A percentile compares a stretch with the other conserved stretches of the same genome.
These are phyloP conservation scores for Cadophora sp. DNA, from an alignment of 2,329 filamentous ascomycete genomes.

Conservation along the genomic window DNA sequence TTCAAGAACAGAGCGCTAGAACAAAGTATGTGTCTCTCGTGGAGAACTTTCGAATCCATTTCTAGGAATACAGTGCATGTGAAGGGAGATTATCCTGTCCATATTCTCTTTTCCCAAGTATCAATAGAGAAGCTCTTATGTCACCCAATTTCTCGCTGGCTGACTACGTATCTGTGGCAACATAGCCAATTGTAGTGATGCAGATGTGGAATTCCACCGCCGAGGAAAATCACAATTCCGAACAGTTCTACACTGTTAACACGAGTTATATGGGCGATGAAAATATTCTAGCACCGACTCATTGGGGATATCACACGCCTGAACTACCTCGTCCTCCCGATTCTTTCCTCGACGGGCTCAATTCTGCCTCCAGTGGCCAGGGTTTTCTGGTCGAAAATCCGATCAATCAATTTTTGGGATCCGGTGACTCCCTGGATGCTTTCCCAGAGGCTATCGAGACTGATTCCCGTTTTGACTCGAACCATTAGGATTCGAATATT, in stretches of 20 bases:
- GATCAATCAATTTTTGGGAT: background rate
- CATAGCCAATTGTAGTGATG: slow-evolving; percentile 3
- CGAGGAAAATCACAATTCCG: background rate
- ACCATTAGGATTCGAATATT: slow-evolving; percentile 10
- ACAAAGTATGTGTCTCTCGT: slow-evolving; percentile 5
- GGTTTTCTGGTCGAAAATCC: background rate
- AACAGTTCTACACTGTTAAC: background rate
- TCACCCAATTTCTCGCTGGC: background rate
- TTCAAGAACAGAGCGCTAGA: background rate
- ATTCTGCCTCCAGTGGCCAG: background rate
- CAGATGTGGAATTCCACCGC: slow-evolving; percentile 8
- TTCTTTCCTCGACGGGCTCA: background rate
- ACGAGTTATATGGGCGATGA: slow-evolving; percentile 1
- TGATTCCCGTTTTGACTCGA: background rate
- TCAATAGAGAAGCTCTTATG: slow-evolving; percentile 1
- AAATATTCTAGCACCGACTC: background rate
- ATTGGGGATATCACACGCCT: slow-evolving; percentile 6
- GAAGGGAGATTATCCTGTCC: slow-evolving; percentile 3
- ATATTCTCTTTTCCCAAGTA: slow-evolving; percentile 1
- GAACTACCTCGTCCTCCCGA: background rate
- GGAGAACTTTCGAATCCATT: background rate
- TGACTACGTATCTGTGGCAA: slow-evolving; percentile 7
- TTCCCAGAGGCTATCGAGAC: background rate
- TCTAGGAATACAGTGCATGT: background rate
- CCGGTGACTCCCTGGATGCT: background rate